Base-by-base conservation (phyloP, 257 asterid genomes). In the Fraxinus excelsior region DNA sequence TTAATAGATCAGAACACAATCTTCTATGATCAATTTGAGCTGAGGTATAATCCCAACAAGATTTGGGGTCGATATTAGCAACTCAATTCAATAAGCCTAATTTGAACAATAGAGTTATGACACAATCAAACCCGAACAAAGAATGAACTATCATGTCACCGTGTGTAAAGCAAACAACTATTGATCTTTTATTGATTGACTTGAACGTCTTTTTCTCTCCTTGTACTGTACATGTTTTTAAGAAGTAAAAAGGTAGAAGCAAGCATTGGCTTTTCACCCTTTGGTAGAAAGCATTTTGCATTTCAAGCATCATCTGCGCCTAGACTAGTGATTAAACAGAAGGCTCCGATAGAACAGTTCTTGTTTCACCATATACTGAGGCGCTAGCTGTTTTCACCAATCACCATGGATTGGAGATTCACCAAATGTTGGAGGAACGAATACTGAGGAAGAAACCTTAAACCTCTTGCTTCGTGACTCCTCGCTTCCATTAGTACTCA, bases 371-470 rank as follows among this genome's bases (percentile, higher is more conserved):
- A 25, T n/a, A n/a, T 56, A 56, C 65, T 5, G 25, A 56, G 65
- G 26, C 3, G 4, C 26, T n/a, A 29, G 32, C 65, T 44, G 70
- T 65, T 65, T 60, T 74, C 81, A 78, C 71, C 86, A 78, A 19
- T 74, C 90, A 78, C 82, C 80, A 32, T 49, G 69, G 31, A 56
- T 19, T 9, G 88, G 86, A 74, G 91, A 82, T 73, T 86, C 89
- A 13, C 70, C 80, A 60, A 93, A 91, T 0, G 97, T 85, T 32
- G 98, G 90, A 72, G 98, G 97, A 76, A 93, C 94, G 19, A 91
- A 31, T 49, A 93, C 85, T 3, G 97, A 93, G 29, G 97, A 91
- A 6, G 95, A 93, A 32, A 93, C 98, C 80, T 91, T 91, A 76
- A 91, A 90, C 86, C 98, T 86, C 73, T 91, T 90, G 67, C 97